phyloP scores from a whole-genome alignment of 441 rosid genomes.

The Gossypium laxum region DNA sequence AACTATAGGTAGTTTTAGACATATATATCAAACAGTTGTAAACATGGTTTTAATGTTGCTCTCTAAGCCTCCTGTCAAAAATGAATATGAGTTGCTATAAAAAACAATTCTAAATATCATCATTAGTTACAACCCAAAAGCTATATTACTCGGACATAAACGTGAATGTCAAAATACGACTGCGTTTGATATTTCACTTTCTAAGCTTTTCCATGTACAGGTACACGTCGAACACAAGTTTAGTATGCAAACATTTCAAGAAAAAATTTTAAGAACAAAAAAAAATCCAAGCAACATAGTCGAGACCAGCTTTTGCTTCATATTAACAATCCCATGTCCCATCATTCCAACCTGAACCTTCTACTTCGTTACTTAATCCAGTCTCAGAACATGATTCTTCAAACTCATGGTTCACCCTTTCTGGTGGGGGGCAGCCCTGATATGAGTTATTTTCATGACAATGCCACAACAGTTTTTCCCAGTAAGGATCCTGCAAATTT shows the following conservation, averaged over 20 bases:
- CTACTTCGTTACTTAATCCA: slow-evolving; percentile 17
- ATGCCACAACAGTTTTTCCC: slow-evolving; percentile 35
- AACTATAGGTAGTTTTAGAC: too few species aligned
- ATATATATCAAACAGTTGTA: too few species aligned
- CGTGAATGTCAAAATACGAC: not conserved
- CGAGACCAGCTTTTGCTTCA: slow-evolving; percentile 13
- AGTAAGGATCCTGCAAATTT: slow-evolving; percentile 27
- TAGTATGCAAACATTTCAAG: too few species aligned
- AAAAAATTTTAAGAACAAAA: not conserved
- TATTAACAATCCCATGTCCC: slow-evolving; percentile 20
- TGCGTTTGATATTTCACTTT: not conserved
- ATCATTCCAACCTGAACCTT: slow-evolving; percentile 20
- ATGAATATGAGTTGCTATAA: too few species aligned
- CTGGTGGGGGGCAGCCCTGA: slow-evolving; percentile 31
- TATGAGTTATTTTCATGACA: slow-evolving; percentile 30
- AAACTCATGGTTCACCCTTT: slow-evolving; percentile 11
- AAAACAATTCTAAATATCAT: too few species aligned
- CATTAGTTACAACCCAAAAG: not conserved
- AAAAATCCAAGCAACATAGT: not conserved
- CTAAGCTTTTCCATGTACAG: not conserved
- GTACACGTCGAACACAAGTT: too few species aligned
- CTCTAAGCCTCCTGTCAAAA: too few species aligned
- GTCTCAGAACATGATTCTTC: slow-evolving; percentile 14
- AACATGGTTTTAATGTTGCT: too few species aligned
- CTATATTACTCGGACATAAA: not conserved